Conservation (phyloP, 2,329 filamentous ascomycete genomes). For the Balansia obtecta region DNA sequence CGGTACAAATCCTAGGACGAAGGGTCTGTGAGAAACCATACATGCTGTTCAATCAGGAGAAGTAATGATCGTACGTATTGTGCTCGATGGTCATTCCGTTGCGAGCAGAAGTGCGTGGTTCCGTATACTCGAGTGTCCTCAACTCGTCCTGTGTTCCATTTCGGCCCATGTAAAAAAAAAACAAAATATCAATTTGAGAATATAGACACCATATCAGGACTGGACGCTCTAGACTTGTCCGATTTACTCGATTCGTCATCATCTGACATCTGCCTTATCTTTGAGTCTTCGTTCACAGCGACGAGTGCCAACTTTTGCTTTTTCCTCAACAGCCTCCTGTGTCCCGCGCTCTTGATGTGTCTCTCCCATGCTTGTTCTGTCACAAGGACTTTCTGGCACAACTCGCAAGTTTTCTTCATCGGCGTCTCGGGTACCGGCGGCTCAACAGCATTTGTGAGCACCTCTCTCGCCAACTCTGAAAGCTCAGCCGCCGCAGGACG, state of each 20-base stretch:
- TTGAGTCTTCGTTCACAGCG: constrained; percentile 12
- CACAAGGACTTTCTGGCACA: constrained; percentile 54
- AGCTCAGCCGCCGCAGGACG: constrained; percentile 39
- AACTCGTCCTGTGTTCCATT: no score
- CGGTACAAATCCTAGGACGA: no score
- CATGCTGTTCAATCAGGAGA: no score
- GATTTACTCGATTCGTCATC: background rate
- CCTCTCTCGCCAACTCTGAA: constrained; percentile 35
- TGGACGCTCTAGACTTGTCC: constrained; percentile 10
- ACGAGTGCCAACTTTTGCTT: constrained; percentile 26
- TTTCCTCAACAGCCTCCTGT: constrained; percentile 21
- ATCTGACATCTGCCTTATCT: background rate
- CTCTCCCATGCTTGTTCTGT: constrained; percentile 37
- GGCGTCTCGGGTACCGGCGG: constrained; percentile 39
- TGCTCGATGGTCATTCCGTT: no score
- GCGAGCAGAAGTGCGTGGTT: no score
- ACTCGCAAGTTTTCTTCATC: constrained; percentile 52
- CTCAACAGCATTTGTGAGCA: constrained; percentile 39
- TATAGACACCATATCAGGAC: constrained; percentile 16
- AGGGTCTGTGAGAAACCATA: no score
- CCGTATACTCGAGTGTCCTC: no score
- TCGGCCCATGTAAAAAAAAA: background rate
- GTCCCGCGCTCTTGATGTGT: constrained; percentile 25
- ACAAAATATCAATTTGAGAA: constrained; percentile 12
- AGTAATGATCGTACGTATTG: no score